Evolutionary conservation across 441 rosid genomes (phyloP).

Genomic region (Erysimum cheiri): DNA sequence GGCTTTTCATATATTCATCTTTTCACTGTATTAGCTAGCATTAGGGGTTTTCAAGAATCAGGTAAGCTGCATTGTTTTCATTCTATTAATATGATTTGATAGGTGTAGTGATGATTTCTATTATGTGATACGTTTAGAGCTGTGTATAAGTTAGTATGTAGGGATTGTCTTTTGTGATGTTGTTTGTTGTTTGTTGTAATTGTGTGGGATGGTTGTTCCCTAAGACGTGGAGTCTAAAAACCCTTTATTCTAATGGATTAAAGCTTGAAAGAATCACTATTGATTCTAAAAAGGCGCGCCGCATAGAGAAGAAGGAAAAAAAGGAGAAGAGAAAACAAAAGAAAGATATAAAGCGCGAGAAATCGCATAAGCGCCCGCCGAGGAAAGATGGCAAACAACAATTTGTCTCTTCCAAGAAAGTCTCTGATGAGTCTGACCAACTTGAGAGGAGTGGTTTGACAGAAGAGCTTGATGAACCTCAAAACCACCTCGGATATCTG

Average conservation of each 20-base stretch:
- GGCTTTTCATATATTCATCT: not conserved
- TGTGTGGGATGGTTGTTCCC: constrained; percentile 40
- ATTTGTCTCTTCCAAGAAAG: not conserved
- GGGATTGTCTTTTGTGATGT: not conserved
- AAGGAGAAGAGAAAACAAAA: constrained; percentile 42
- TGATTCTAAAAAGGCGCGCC: constrained; percentile 10
- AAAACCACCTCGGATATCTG: constrained; percentile 40
- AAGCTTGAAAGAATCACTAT: constrained; percentile 55
- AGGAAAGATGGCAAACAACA: constrained; percentile 14
- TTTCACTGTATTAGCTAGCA: not conserved
- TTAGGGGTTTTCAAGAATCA: not conserved
- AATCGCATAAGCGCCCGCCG: not conserved
- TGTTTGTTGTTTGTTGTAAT: not conserved
- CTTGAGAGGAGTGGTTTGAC: constrained; percentile 65
- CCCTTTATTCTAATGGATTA: constrained; percentile 58
- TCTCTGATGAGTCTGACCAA: constrained; percentile 49
- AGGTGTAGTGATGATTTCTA: not conserved
- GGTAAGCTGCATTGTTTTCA: constrained; percentile 2
- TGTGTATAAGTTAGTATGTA: too few species aligned
- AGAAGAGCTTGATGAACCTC: constrained; percentile 67
- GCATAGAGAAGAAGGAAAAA: constrained; percentile 43
- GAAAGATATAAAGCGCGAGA: constrained; percentile 13
- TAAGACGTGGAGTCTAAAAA: constrained; percentile 53
- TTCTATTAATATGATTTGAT: not conserved
- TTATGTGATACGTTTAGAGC: not conserved